Base-by-base conservation (phyloP, 805 yeast genomes). In the Sugiyamaella americana region DNA sequence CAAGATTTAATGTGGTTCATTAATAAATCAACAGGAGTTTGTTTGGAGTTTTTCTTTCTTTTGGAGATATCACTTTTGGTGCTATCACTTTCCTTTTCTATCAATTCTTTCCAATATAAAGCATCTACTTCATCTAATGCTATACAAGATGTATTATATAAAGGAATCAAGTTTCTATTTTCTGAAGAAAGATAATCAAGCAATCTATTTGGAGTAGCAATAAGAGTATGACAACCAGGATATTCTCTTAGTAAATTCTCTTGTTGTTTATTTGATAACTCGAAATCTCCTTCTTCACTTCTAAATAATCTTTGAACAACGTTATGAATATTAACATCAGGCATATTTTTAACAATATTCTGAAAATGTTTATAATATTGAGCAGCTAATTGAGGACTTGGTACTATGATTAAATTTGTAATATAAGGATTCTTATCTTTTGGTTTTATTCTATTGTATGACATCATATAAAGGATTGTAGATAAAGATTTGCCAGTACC, bases 201-300 rank as follows among this genome's bases (percentile, higher is more conserved):
- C 39, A 77, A 52, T 40, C 81, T 57, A 5, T 74, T 72, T 0
- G 82, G 82, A 0, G 82, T 77, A 2, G 76, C 78, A n/a, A 77
- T 66, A 22, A 77, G 53, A n/a, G 77, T 70, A 16, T 71, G 74
- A 1, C 77, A 71, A 10, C 39, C 39, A 4, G 57, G 61, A 37
- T 49, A 21, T 5, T 44, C 20, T 11, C 36, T 24, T 30, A 65
- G 50, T 2, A 38, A 43, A 3, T 47, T 37, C 16, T 53, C 51
- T 46, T 67, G 70, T 18, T 10, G 10, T 6, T 38, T 8, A 5
- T 17, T 19, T 17, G 21, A 8, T 38, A 38, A 19, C 18, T 4
- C 36, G 16, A 2, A 22, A 20, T 4, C 42, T 26, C 24, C 30
- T 13, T 35, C 37, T 5, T 35, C 37, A 17, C 20, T 35, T 5